Evolutionary conservation across 2,329 filamentous ascomycete genomes (phyloP).

Genomic region (Chrysoporthe austroafricana): DNA sequence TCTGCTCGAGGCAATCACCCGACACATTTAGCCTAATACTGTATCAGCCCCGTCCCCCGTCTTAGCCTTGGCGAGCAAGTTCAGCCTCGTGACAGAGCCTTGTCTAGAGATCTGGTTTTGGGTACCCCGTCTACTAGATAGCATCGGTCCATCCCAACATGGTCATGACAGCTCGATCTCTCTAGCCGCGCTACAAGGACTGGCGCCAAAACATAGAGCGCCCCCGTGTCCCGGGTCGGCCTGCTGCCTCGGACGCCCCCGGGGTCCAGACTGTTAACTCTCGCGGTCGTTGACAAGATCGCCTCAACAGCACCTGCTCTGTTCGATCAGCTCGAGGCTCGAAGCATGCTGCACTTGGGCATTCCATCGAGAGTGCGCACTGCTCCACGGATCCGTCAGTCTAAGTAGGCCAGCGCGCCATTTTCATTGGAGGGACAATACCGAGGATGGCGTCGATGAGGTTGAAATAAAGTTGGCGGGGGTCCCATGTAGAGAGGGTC

Average conservation of each 20-base stretch:
- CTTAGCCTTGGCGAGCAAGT: background rate
- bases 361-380: no score
- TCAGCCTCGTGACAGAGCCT: background rate
- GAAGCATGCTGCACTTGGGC: background rate
- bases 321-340: background rate
- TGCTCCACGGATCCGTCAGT: no score
- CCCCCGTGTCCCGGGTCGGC: background rate
- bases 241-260: background rate
- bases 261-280: background rate
- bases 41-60: background rate
- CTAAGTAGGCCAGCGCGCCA: no score
- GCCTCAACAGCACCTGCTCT: background rate
- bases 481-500: background rate
- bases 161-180: background rate
- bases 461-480: constrained; percentile 3
- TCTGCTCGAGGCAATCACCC: background rate
- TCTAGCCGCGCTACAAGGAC: background rate
- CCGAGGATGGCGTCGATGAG: background rate
- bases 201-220: background rate
- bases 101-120: background rate
- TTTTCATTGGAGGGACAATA: background rate
- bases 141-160: background rate
- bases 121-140: background rate
- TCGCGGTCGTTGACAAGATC: background rate
- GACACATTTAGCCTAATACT: constrained; percentile 1